Evolutionary conservation across 345 rosid species (phyloP).

Genomic region (Ricinus communis): DNA sequence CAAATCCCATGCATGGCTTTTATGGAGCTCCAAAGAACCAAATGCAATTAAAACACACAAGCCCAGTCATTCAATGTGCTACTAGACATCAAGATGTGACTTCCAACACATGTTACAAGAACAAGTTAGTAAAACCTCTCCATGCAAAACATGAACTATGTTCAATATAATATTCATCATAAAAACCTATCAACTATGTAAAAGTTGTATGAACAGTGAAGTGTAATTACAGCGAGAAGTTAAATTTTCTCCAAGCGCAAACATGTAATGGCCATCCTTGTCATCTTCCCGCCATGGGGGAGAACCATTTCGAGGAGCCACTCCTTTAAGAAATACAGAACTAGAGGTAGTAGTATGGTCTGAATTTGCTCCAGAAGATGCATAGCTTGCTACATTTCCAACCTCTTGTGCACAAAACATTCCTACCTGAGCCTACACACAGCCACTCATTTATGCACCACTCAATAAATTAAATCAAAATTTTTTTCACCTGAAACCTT

Average conservation of each 20-base stretch:
- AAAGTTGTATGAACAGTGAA: constrained; percentile 34
- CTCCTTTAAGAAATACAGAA: constrained; percentile 50
- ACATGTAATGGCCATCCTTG: constrained; percentile 98
- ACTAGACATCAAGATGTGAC: background rate
- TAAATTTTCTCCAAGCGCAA: constrained; percentile 92
- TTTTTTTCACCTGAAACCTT: constrained; percentile 15
- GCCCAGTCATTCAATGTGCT: background rate
- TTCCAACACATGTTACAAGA: background rate
- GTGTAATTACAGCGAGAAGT: constrained; percentile 90
- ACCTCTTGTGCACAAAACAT: constrained; percentile 85
- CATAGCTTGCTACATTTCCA: constrained; percentile 82
- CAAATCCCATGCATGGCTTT: background rate
- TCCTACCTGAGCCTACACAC: constrained; percentile 99
- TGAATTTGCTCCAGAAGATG: constrained; percentile 61
- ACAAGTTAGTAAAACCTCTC: background rate
- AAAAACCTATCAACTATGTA: constrained; percentile 5
- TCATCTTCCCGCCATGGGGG: constrained; percentile 95
- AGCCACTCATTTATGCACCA: constrained; percentile 74
- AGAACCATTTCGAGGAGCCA: constrained; percentile 68
- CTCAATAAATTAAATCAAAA: constrained; percentile 43
- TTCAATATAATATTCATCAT: background rate
- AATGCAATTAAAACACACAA: background rate
- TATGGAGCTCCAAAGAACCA: background rate
- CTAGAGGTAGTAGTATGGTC: constrained; percentile 46
- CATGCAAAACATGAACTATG: background rate